Percentiles rank a stretch among this genome's conserved stretches.
These are phyloP conservation scores for Pinus taeda DNA, from an alignment of 75 land plant genomes.

Conservation along the genomic window DNA sequence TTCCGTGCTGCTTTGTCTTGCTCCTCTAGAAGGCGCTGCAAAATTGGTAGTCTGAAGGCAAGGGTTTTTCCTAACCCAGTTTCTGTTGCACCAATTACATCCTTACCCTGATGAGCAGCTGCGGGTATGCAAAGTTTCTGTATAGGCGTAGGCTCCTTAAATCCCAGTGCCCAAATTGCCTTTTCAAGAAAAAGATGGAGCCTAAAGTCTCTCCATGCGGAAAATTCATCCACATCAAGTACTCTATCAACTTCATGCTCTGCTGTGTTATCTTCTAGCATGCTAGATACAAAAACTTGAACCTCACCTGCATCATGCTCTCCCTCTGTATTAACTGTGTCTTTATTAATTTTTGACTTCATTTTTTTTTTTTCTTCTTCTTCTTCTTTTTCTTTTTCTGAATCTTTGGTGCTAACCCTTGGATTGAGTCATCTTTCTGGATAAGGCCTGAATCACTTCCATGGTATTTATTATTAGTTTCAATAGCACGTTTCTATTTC, in stretches of 20 bases:
- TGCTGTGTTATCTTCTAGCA: too few species aligned
- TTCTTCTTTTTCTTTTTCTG: constrained; percentile 6
- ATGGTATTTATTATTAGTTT: not conserved
- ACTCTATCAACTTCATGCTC: too few species aligned
- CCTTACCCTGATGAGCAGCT: constrained; percentile 99
- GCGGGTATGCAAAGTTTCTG: constrained; percentile 94
- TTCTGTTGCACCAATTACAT: constrained; percentile 97
- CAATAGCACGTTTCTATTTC: not conserved
- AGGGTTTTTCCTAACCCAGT: constrained; percentile 99
- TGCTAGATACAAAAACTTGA: too few species aligned
- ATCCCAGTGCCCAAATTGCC: too few species aligned
- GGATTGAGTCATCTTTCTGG: not conserved
- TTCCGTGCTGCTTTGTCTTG: constrained; percentile 45
- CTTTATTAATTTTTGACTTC: too few species aligned
- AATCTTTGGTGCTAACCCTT: not conserved
- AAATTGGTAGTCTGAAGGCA: constrained; percentile 94
- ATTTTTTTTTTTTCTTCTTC: constrained; percentile 14
- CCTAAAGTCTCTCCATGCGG: too few species aligned
- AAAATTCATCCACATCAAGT: too few species aligned
- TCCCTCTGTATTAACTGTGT: too few species aligned
- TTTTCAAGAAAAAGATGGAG: too few species aligned
- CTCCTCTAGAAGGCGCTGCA: too few species aligned
- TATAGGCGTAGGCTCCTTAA: too few species aligned
- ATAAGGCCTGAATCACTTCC: not conserved
- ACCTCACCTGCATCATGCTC: too few species aligned